Evolutionary conservation across 2,329 filamentous ascomycete genomes (phyloP).

Genomic region (Cladosporium austrohemisphaericum): DNA sequence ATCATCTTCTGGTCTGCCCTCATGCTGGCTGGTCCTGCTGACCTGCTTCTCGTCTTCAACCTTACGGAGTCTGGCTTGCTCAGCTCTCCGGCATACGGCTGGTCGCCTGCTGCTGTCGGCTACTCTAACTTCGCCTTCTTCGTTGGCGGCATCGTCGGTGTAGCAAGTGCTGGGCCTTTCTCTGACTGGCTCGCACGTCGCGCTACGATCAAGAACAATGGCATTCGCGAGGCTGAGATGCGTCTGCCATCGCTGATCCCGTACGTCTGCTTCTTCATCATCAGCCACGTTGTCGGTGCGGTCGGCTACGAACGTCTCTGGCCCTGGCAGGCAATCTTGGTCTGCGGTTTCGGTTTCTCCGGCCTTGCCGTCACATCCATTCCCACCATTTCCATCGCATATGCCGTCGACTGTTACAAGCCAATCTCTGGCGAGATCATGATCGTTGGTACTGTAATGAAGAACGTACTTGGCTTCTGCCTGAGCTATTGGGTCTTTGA

Average conservation of each 20-base stretch:
- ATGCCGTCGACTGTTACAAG: constrained; percentile 47
- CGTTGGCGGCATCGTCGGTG: constrained; percentile 41
- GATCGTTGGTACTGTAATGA: constrained; percentile 43
- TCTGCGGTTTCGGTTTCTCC: constrained; percentile 47
- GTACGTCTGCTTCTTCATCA: constrained; percentile 49
- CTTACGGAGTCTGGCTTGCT: constrained; percentile 50
- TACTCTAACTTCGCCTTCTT: constrained; percentile 49
- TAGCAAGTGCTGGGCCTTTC: constrained; percentile 51
- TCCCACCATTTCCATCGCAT: constrained; percentile 43
- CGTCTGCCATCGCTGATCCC: constrained; percentile 53
- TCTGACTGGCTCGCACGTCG: constrained; percentile 51
- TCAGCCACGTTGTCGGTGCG: constrained; percentile 47
- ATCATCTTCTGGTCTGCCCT: constrained; percentile 41
- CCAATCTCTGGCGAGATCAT: constrained; percentile 46
- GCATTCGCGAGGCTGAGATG: constrained; percentile 59
- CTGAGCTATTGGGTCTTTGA: constrained; percentile 43
- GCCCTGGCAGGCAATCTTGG: constrained; percentile 48
- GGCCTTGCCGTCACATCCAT: constrained; percentile 42
- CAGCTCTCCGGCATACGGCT: constrained; percentile 40
- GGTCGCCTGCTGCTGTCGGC: constrained; percentile 43
- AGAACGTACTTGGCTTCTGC: constrained; percentile 45
- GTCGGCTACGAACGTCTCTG: constrained; percentile 48
- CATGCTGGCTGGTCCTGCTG: constrained; percentile 34
- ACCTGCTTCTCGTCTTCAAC: constrained; percentile 48
- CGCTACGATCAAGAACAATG: constrained; percentile 51